These are phyloP conservation scores for Heliamphora exappendiculata DNA, from an alignment of 148 eudicot genomes.

Conservation along the genomic window DNA sequence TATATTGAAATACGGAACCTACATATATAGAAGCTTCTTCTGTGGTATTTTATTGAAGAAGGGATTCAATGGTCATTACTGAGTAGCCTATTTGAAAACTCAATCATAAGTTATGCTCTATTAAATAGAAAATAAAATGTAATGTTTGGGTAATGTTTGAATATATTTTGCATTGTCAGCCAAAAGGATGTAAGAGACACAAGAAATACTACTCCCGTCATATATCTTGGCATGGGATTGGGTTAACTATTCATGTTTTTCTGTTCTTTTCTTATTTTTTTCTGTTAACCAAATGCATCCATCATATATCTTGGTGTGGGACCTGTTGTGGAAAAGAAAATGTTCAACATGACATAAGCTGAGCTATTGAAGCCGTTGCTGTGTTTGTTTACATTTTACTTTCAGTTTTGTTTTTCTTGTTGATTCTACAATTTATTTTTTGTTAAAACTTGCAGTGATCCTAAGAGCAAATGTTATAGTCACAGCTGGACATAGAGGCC, in stretches of 20 bases:
- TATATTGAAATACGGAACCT: too few relatives aligned
- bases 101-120: too few relatives aligned
- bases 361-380: too few relatives aligned
- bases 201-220: background rate
- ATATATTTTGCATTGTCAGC: background rate
- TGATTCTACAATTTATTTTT: background rate
- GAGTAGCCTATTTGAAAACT: too few relatives aligned
- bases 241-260: background rate
- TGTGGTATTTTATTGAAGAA: too few relatives aligned
- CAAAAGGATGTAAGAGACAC: background rate
- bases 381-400: too few relatives aligned
- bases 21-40: too few relatives aligned
- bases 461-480: slow-evolving; percentile 66
- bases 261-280: too few relatives aligned
- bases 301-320: background rate
- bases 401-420: too few relatives aligned
- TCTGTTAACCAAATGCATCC: background rate
- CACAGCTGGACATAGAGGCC: slow-evolving; percentile 76
- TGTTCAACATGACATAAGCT: background rate
- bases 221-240: background rate
- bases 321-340: background rate
- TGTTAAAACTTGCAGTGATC: slow-evolving; percentile 35
- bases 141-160: too few relatives aligned
- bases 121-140: too few relatives aligned
- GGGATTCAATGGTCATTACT: too few relatives aligned